These are phyloP conservation scores for Neolentinus lepideus DNA, from an alignment of 1,284 basidiomycete species.

Conservation along the genomic window DNA sequence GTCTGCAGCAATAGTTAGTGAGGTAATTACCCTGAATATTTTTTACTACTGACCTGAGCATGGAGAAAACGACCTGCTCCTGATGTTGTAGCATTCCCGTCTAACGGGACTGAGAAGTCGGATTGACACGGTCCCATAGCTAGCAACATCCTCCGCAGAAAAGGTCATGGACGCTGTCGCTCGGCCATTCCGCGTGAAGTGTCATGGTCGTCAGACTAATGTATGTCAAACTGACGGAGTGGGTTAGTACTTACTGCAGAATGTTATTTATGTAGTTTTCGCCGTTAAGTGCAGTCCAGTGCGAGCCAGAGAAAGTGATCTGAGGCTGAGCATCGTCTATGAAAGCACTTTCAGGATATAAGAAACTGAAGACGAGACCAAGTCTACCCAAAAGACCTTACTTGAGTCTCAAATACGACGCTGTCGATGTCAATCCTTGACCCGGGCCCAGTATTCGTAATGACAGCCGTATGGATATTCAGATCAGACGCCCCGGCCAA, in stretches of 20 bases:
- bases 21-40: slow-evolving; percentile 2
- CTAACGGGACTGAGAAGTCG: slow-evolving; percentile 35
- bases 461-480: slow-evolving; percentile 33
- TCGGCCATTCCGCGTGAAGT: slow-evolving; percentile 31
- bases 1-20: slow-evolving; percentile 21
- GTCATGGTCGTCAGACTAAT: slow-evolving; percentile 10
- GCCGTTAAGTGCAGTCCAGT: slow-evolving; percentile 25
- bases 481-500: slow-evolving; percentile 36
- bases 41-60: slow-evolving; percentile 24
- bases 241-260: slow-evolving; percentile 28
- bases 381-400: slow-evolving; percentile 30
- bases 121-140: slow-evolving; percentile 46
- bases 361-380: neutral
- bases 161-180: slow-evolving; percentile 38
- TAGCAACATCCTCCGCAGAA: slow-evolving; percentile 38
- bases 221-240: neutral
- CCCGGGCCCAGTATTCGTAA: slow-evolving; percentile 35
- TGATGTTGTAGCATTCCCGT: slow-evolving; percentile 28
- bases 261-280: slow-evolving; percentile 28
- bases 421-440: slow-evolving; percentile 40
- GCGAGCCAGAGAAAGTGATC: slow-evolving; percentile 27
- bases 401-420: slow-evolving; percentile 32
- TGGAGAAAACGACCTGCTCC: slow-evolving; percentile 30
- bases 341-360: neutral
- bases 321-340: slow-evolving; percentile 33